These are phyloP conservation scores for Rhodosporidiobolus odoratus DNA, from an alignment of 768 basidiomycete genomes.

Conservation along the genomic window DNA sequence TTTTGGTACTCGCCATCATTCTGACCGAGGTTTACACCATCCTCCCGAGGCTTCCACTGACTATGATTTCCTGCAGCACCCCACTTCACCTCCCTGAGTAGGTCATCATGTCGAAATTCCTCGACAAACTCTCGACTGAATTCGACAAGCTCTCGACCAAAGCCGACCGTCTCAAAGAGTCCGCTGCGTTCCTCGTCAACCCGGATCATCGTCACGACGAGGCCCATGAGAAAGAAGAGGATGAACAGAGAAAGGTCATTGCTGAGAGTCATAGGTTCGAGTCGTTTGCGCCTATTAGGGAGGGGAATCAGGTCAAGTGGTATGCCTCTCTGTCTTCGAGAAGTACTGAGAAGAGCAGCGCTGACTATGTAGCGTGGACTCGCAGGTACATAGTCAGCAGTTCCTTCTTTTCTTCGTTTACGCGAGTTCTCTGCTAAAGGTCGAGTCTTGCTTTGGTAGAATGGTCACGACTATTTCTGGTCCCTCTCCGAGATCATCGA, in stretches of 20 bases:
- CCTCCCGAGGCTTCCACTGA: too few species aligned
- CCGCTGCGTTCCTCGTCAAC: conserved; percentile 18
- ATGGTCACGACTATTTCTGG: conserved; percentile 97
- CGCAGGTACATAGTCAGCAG: conserved; percentile 9
- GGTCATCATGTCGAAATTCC: background rate
- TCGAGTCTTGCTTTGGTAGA: conserved; percentile 38
- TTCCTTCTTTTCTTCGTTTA: background rate
- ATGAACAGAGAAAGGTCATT: conserved; percentile 58
- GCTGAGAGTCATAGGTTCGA: conserved; percentile 72
- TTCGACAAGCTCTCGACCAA: conserved; percentile 18
- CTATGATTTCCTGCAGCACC: too few species aligned
- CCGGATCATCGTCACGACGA: conserved; percentile 57
- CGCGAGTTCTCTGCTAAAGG: background rate
- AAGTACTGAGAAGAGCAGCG: background rate
- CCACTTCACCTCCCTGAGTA: too few species aligned
- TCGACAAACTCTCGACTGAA: conserved; percentile 16
- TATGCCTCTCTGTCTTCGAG: conserved; percentile 44
- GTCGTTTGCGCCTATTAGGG: conserved; percentile 71
- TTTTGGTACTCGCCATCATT: too few species aligned
- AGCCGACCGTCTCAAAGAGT: conserved; percentile 3
- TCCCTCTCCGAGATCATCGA: conserved; percentile 66
- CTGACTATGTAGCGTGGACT: background rate
- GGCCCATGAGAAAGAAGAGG: conserved; percentile 48
- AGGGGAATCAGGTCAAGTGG: conserved; percentile 77
- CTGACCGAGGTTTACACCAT: too few species aligned